Base-by-base conservation (phyloP, 1,284 basidiomycete species). In the Pseudozyma tsukubaensis region DNA sequence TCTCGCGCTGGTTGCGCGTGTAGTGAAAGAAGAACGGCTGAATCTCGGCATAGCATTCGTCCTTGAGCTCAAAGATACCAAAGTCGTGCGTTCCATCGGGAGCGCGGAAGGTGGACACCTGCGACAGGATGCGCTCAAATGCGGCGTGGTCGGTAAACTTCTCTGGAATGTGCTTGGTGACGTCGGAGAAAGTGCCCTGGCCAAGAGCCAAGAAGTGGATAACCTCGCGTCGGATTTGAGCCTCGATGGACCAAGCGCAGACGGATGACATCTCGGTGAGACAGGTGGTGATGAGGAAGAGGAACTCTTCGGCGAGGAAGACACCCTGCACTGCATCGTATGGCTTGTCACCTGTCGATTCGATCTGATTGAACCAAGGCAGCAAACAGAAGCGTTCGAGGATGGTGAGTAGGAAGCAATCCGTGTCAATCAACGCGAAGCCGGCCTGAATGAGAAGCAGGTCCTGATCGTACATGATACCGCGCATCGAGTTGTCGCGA, bases 1-100 rank as follows among this genome's bases (percentile, higher is more conserved):
- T 93, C 80, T 97, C 94, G 45, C 94, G 89, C 82, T 94, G 92
- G 85, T 99, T 99, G 35, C 95, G 89, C 12, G 93, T 92, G 85
- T 97, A 99, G 82, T 98, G 94, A 83, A 92, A 93, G 87, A 96
- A 98, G 87, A 94, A 97, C 0, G 95, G 94, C 80, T 98, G 92
- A 71, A 99, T 91, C 74, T 97, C 92, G 70, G 91, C 91, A 83
- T 90, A 94, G 32, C 87, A 88, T 77, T 92, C 92, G 35, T 94
- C 90, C 81, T 91, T 92, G 64, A 99, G 89, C 77, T 94, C 91
- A 86, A 97, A 99, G 39, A 90, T 87, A 0, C 97, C 97, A 1
- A 89, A 88, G 76, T 97, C 94, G 2, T 90, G 88, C 0, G 88
- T 89, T 0, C 89, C 85, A 78, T 93, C 92, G 0, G 95, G 95